Evolutionary conservation across 495 filamentous ascomycete species (phyloP), one percentile per base, ranked within the genome.

Genomic region (Penicillium bovifimosum): DNA sequence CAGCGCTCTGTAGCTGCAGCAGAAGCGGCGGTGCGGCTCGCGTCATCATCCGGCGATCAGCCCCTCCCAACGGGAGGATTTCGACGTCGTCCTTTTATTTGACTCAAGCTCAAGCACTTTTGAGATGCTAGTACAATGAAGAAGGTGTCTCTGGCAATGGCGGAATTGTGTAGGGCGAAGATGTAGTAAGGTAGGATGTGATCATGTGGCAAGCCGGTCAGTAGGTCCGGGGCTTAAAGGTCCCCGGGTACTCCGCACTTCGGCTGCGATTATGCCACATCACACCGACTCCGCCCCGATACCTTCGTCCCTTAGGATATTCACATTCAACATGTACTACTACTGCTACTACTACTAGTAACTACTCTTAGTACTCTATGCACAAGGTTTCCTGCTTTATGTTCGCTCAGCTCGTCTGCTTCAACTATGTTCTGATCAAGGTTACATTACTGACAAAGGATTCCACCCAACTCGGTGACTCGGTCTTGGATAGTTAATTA

Each of bases 1-100:
- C 80, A 36, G 84, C 75, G 59, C 72, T 79, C 45, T 77, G 76
- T 53, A 90, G 76, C 67, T 86, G 79, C 27, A 79, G 68, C 46
- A 90, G 73, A 52, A 86, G 74, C 24, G 83, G 73, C 63, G 72
- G 74, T 47, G 69, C 64, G 35, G 72, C 71, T 54, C 73, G 73
- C 48, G 75, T 76, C 77, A 79, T 80, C 47, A 55, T 75, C 63
- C 56, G 59, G 47, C 47, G 55, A 67, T 58, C 59, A 66, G 62
- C 60, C 58, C 68, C 67, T 67, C 67, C 68, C 53, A 32, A 29
- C 39, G 55, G 53, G 43, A 55, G 47, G 41, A n/a, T 44, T 13
- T 27, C 48, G 6, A 9, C n/a, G 29, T 17, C 28, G 9, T 17
- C 31, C 39, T 26, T 32, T 9, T 29, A 9, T 16, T 36, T 0